Base-by-base conservation (phyloP, 2,329 filamentous ascomycete genomes). In the Talaromyces piceae region DNA sequence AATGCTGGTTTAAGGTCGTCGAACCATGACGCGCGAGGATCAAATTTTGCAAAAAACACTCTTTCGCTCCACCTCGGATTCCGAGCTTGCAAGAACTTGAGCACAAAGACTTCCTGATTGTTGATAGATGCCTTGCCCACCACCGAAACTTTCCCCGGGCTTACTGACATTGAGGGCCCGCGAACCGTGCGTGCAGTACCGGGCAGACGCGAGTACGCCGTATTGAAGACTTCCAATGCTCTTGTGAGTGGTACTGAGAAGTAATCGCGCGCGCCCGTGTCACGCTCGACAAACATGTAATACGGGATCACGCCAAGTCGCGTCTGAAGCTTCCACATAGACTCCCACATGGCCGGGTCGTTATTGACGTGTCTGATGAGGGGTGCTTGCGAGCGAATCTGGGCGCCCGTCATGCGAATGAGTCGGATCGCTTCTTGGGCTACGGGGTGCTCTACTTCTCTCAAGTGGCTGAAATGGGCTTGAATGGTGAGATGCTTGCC, bases 41-140 rank as follows among this genome's bases (percentile, higher is more conserved):
- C 39, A 16, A 41, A 41, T 41, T 41, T 25, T 41, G 39, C 39
- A 25, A 41, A 41, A 25, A 47, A 51, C 27, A 51, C 13, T 18
- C 27, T 27, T 16, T 47, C 27, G 9, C 31, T 20, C 41, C 49
- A 51, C 25, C n/a, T n/a, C 20, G 41, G 49, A n/a, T 46, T 33
- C 11, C 49, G 41, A 20, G 33, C 20, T 43, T 51, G 41, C n/a
- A 31, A 47, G 28, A 47, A 51, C 41, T 51, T 51, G 22, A 51
- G 23, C 16, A 31, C 26, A 43, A 47, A 31, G 8, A 47, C 49
- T 13, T 25, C 20, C 44, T 51, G 33, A 26, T 27, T 30, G 25
- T 30, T 16, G 5, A 48, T 49, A 11, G 9, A 28, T 39, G 45
- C 39, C 18, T 18, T 49, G n/a, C 49, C 41, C 23, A 51, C 6